Base-by-base conservation (phyloP, 495 filamentous ascomycete species). In the Trichoderma virens region DNA sequence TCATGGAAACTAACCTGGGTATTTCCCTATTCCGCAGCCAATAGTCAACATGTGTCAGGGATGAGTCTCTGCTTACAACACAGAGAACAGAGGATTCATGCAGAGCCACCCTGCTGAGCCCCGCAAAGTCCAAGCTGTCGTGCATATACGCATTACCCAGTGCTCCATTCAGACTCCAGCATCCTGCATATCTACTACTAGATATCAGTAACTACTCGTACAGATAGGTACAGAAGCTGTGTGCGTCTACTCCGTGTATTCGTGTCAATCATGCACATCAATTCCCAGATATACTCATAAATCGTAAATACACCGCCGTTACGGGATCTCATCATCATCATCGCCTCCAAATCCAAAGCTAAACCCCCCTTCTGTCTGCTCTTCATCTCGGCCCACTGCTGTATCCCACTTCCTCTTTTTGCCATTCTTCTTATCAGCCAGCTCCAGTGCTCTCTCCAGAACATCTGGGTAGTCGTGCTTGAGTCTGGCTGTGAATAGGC, bases 361-460 rank as follows among this genome's bases (percentile, higher is more conserved):
- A 18, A 41, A 35, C 0, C 85, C 28, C 0, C 85, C 88, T 45
- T 81, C 79, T 41, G 66, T 72, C 65, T 77, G 76, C 65, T 74
- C 76, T 14, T 77, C 75, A 39, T 76, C 77, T 27, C 73, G 69
- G 2, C 81, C 83, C 16, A 91, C 83, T 59, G 91, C 81, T 45
- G 87, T 81, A 66, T 95, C 89, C 94, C 94, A 98, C 70, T 90
- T 94, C 60, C 90, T 82, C 74, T 92, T 96, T 70, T 84, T 91
- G 25, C 78, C 80, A 45, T 78, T 77, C 30, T 77, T 80, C 67
- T 78, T 87, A 68, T 77, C 83, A 54, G 88, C 84, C 61, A 96
- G 64, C 67, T 90, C 86, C 16, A 88, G 71, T 14, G 84, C 89
- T 39, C 86, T 76, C 35, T 85, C 75, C 7, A 97, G 75, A 18